phyloP scores from a whole-genome alignment of 352 stramenopile species.

The Globisporangium recalcitrans region DNA sequence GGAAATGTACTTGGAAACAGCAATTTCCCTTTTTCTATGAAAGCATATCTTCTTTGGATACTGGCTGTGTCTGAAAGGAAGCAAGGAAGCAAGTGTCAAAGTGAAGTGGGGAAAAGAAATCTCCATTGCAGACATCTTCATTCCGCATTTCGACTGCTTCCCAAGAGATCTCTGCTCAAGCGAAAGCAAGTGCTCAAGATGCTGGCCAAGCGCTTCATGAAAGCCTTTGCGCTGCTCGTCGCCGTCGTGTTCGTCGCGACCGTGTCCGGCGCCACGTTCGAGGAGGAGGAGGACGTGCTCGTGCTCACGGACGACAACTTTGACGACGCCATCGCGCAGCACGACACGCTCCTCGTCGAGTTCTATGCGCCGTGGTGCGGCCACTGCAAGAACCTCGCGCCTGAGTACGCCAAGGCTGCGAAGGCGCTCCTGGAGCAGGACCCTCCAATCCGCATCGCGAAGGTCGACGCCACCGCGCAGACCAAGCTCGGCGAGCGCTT shows the following conservation, averaged over 20 bases:
- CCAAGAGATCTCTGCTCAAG: constrained; percentile 7
- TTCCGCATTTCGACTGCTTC: constrained; percentile 39
- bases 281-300: constrained; percentile 89
- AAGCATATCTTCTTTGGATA: constrained; percentile 8
- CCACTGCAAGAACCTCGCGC: constrained; percentile 91
- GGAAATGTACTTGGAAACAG: constrained; percentile 9
- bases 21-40: neutral
- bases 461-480: constrained; percentile 85
- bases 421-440: constrained; percentile 77
- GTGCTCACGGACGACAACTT: constrained; percentile 91
- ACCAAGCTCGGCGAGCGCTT: constrained; percentile 81
- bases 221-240: constrained; percentile 40
- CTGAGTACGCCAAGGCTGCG: constrained; percentile 86
- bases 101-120: neutral
- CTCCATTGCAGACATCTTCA: constrained; percentile 12
- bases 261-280: constrained; percentile 40
- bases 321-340: constrained; percentile 72
- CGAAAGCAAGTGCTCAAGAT: constrained; percentile 25
- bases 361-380: constrained; percentile 95
- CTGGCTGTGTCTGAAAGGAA: neutral
- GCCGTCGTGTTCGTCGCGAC: constrained; percentile 36
- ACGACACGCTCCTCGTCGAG: constrained; percentile 90
- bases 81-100: neutral
- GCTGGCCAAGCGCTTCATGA: constrained; percentile 54
- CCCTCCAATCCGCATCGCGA: constrained; percentile 71